Evolutionary conservation across 805 yeast species (phyloP), one percentile per base, ranked within the genome.

Genomic region (Teunomyces cretensis): DNA sequence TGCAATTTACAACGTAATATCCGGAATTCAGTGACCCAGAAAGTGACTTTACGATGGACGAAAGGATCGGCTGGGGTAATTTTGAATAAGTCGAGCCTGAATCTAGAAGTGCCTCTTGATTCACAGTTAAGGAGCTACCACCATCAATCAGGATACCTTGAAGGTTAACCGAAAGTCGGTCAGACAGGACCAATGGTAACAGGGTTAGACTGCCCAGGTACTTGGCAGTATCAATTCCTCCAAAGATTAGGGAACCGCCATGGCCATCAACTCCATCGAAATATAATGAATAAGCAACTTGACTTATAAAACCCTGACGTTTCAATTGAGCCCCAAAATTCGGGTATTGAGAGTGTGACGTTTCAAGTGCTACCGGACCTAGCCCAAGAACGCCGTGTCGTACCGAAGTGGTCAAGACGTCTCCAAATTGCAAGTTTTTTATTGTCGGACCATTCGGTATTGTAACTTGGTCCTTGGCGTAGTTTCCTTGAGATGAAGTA

Each of bases 211-310:
- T 22, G 4, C 60, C 60, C 15, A 37, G 33, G 45, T 55, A 57
- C 30, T 60, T 57, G 13, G 65, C 48, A 11, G 51, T 39, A 47
- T 68, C 70, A 22, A 60, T 53, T 24, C 62, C 66, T 9, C 72
- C 74, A 45, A 68, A 56, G 9, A 53, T 40, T 6, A 68, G 37
- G 9, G 50, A 32, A 5, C 72, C 73, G 1, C 50, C 32, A 22
- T 40, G 33, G 46, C 53, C 46, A 39, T 44, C 17, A 6, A 44
- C 50, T 33, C 50, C 51, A 30, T 57, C 53, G 46, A 65, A 50
- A 46, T 51, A 60, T n/a, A 68, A 35, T 1, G 70, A 57, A 39
- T 56, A 64, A 9, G 62, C 42, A 14, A 51, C 45, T 40, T 53
- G 53, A 11, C 48, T 51, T 28, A 66, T 65, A 17, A 48, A 33